Percentiles rank a stretch among this genome's conserved stretches.
phyloP scores from a whole-genome alignment of 495 filamentous ascomycete genomes.

The Annulohypoxylon bovei region DNA sequence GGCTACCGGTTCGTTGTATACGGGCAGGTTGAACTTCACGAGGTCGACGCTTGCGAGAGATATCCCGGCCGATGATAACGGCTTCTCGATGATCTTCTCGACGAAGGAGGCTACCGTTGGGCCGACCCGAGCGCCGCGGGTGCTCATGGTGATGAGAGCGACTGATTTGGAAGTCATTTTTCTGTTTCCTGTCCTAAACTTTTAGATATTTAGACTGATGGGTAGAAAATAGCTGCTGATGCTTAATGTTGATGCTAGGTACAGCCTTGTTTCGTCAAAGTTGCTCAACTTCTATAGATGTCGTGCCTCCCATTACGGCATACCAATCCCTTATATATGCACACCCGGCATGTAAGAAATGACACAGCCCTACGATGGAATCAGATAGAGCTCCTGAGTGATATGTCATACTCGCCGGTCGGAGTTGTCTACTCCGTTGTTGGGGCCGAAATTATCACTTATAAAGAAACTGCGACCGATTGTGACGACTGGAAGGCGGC shows the following conservation, averaged over 20 bases:
- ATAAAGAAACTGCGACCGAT: neutral
- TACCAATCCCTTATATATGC: neutral
- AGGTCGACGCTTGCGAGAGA: constrained; percentile 59
- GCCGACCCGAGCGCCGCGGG: constrained; percentile 50
- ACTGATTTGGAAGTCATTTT: constrained; percentile 49
- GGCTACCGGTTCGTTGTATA: constrained; percentile 65
- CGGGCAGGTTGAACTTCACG: constrained; percentile 61
- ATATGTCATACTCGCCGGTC: neutral
- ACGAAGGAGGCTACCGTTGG: constrained; percentile 50
- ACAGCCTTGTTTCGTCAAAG: too few relatives aligned
- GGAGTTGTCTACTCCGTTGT: neutral
- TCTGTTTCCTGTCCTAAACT: neutral
- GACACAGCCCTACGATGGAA: neutral
- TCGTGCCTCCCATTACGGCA: neutral
- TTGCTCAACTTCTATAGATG: neutral
- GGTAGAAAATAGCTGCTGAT: too few relatives aligned
- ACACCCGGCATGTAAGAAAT: neutral
- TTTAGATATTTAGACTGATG: neutral
- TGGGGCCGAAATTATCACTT: neutral
- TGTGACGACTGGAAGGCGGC: constrained; percentile 4
- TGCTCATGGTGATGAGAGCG: constrained; percentile 53
- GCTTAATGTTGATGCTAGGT: neutral
- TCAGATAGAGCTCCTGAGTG: neutral
- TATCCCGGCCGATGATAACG: constrained; percentile 31
- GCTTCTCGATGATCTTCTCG: constrained; percentile 46